These are phyloP conservation scores for Phytophthora sp. DNA, from an alignment of 352 stramenopile species.

Conservation along the genomic window DNA sequence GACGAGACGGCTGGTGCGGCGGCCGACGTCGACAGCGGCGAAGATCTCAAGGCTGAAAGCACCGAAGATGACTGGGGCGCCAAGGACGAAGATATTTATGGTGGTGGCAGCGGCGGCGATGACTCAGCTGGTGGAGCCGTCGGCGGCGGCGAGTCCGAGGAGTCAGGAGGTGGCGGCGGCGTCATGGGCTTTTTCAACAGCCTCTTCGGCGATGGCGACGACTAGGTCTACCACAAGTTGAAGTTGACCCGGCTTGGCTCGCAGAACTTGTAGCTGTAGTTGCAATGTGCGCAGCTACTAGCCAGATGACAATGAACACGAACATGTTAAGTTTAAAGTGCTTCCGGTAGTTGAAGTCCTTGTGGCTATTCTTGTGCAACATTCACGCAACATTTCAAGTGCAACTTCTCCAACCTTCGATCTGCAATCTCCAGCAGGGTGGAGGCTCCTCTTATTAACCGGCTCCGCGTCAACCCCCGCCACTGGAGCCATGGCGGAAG, in stretches of 20 bases:
- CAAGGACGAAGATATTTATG: conserved; percentile 63
- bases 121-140: conserved; percentile 16
- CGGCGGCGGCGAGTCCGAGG: conserved; percentile 25
- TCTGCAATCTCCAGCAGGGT: conserved; percentile 14
- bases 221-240: conserved; percentile 6
- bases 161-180: conserved; percentile 39
- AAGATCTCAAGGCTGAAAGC: conserved; percentile 13
- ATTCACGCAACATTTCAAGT: conserved; percentile 11
- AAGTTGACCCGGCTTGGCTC: not conserved
- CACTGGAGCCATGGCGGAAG: conserved; percentile 41
- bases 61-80: conserved; percentile 38
- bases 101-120: conserved; percentile 18
- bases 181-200: conserved; percentile 70
- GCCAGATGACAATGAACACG: not conserved
- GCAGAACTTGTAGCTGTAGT: too few relatives aligned
- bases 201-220: conserved; percentile 53
- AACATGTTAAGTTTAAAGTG: not conserved
- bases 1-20: conserved; percentile 36
- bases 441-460: too few relatives aligned
- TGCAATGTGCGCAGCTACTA: not conserved
- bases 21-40: conserved; percentile 16
- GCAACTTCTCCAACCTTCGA: conserved; percentile 22
- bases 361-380: conserved; percentile 5
- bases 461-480: not conserved
- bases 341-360: conserved; percentile 11